phyloP scores from a whole-genome alignment of 257 asterid genomes.

The Solanum virginianum region DNA sequence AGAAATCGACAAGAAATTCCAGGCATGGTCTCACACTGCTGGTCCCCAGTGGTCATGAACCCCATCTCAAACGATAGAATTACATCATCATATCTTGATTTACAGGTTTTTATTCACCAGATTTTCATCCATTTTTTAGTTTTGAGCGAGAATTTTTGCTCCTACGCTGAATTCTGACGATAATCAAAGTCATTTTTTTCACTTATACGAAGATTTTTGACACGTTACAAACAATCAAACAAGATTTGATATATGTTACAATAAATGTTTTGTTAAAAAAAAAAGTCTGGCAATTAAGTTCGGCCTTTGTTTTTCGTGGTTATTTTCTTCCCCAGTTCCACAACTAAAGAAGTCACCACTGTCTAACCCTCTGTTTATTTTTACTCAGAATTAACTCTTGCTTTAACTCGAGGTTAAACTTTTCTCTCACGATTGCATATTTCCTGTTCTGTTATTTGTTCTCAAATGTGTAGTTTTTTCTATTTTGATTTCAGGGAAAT shows the following conservation, averaged over 20 bases:
- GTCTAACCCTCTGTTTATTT: no score
- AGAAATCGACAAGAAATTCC: constrained; percentile 84
- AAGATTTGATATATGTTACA: not conserved
- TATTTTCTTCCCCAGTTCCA: no score
- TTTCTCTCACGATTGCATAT: no score
- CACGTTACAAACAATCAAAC: not conserved
- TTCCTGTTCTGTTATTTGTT: no score
- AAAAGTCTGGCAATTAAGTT: no score
- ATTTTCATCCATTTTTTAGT: not conserved
- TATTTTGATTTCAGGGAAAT: no score
- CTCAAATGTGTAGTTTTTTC: no score
- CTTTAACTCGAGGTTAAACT: no score
- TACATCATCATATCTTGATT: constrained; percentile 65
- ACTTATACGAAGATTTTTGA: not conserved
- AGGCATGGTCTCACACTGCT: constrained; percentile 99
- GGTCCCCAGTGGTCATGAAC: constrained; percentile 98
- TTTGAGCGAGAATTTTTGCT: not conserved
- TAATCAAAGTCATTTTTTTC: not conserved
- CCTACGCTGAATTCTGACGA: not conserved
- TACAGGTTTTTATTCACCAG: not conserved
- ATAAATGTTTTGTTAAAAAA: not conserved
- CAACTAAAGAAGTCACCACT: no score
- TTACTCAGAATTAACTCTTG: no score
- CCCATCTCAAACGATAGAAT: constrained; percentile 94
- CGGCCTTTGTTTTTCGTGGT: no score